Percentiles rank a stretch among this genome's conserved stretches.
These are phyloP conservation scores for Aspergillus neoniger DNA, from an alignment of 2,329 filamentous ascomycete species.

Conservation along the genomic window DNA sequence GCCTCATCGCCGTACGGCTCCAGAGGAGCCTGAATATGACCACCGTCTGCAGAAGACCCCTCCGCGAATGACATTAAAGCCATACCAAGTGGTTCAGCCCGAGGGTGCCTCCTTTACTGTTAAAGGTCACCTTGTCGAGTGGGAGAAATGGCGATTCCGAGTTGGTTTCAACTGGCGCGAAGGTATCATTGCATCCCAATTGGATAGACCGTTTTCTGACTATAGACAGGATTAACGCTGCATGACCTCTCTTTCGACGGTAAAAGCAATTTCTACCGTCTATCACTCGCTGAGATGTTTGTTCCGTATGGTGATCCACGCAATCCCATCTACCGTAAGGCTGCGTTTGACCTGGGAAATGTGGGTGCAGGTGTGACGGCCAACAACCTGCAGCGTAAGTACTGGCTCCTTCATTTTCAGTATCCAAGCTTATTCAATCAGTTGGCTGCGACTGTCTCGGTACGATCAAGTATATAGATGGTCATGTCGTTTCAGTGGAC, in stretches of 20 bases:
- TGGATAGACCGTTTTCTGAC: not conserved
- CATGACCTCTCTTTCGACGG: conserved; percentile 45
- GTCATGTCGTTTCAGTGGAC: conserved; percentile 35
- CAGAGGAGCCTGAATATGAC: conserved; percentile 35
- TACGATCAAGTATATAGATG: conserved; percentile 45
- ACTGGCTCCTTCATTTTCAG: not conserved
- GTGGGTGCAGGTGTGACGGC: conserved; percentile 46
- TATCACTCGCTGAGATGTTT: conserved; percentile 49
- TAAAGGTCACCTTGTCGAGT: conserved; percentile 33
- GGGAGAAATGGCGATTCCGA: conserved; percentile 49
- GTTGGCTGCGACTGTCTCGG: conserved; percentile 47
- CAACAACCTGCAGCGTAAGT: conserved; percentile 39
- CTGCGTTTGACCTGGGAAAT: conserved; percentile 49
- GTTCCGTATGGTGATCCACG: conserved; percentile 49
- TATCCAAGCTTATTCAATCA: not conserved
- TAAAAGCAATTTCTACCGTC: conserved; percentile 44
- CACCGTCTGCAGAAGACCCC: conserved; percentile 27
- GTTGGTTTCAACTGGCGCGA: conserved; percentile 50
- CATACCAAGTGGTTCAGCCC: conserved; percentile 40
- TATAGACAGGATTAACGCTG: conserved; percentile 18
- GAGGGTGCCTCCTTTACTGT: conserved; percentile 39
- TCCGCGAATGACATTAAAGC: conserved; percentile 36
- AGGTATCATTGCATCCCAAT: conserved; percentile 32
- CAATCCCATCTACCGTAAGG: conserved; percentile 44
- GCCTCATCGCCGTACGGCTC: conserved; percentile 23